A percentile compares a stretch with the other conserved stretches of the same genome.
Conservation (phyloP, 805 yeast species). For the Grigorovia yakushimaensis region DNA sequence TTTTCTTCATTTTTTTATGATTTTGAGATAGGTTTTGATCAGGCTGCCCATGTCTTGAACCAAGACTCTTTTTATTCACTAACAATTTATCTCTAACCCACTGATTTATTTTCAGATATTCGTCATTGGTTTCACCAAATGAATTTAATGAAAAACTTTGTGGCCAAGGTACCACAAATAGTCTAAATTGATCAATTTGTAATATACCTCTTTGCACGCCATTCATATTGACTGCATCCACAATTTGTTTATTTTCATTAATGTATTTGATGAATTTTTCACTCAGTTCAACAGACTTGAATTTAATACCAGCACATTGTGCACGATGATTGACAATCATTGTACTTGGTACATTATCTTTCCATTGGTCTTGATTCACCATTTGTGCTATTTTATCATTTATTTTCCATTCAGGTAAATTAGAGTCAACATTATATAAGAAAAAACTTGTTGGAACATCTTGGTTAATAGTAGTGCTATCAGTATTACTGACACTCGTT, state of each 20-base stretch:
- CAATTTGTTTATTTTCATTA: slow-evolving; percentile 1
- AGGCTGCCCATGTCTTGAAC: neutral
- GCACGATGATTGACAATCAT: slow-evolving; percentile 21
- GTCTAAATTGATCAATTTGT: slow-evolving; percentile 11
- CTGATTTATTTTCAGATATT: slow-evolving; percentile 15
- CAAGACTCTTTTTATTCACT: neutral
- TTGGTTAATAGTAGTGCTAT: too few relatives aligned
- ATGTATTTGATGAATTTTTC: slow-evolving; percentile 8
- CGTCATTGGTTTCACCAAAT: slow-evolving; percentile 16
- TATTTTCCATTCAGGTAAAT: slow-evolving; percentile 54
- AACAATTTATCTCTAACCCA: neutral
- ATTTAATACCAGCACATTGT: slow-evolving; percentile 20
- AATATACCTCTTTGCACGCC: slow-evolving; percentile 13
- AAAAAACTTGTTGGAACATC: slow-evolving; percentile 48
- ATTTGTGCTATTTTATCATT: slow-evolving; percentile 39
- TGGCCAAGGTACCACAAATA: slow-evolving; percentile 17
- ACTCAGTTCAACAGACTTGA: slow-evolving; percentile 10
- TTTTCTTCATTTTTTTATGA: slow-evolving; percentile 4
- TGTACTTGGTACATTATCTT: slow-evolving; percentile 13
- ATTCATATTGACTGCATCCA: neutral
- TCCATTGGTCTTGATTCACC: slow-evolving; percentile 12
- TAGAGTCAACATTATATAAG: slow-evolving; percentile 62
- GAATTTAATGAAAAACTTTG: slow-evolving; percentile 14
- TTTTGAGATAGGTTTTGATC: neutral
- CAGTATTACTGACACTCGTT: too few relatives aligned